Conservation (phyloP, 768 basidiomycete species). For the Xerocomus spinulosus region DNA sequence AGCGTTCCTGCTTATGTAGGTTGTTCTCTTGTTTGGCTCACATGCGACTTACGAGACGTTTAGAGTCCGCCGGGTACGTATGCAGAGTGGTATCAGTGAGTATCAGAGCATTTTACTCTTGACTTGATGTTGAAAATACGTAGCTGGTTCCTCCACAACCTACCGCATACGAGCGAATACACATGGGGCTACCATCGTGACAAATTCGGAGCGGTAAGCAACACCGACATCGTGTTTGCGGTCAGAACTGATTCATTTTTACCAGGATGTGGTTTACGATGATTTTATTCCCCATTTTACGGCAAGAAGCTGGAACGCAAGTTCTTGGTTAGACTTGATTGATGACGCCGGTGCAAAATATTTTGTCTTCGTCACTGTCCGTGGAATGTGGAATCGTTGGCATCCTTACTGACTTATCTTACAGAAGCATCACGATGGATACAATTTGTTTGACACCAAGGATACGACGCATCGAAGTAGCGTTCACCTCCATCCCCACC, state of each 20-base stretch:
- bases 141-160: slow-evolving; percentile 39
- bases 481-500: slow-evolving; percentile 44
- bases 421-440: slow-evolving; percentile 63
- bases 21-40: neutral
- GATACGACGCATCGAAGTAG: slow-evolving; percentile 50
- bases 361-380: slow-evolving; percentile 51
- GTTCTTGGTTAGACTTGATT: slow-evolving; percentile 51
- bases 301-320: slow-evolving; percentile 49
- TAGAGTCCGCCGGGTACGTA: slow-evolving; percentile 40
- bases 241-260: neutral
- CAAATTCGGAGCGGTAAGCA: slow-evolving; percentile 41
- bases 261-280: slow-evolving; percentile 47
- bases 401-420: neutral
- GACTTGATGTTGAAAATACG: neutral
- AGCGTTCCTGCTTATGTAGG: slow-evolving; percentile 43
- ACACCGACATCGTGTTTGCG: neutral
- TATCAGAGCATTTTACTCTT: slow-evolving; percentile 5
- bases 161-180: slow-evolving; percentile 33
- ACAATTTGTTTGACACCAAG: slow-evolving; percentile 50
- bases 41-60: neutral
- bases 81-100: slow-evolving; percentile 56
- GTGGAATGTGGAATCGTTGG: slow-evolving; percentile 10
- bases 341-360: slow-evolving; percentile 57
- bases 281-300: slow-evolving; percentile 56
- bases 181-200: slow-evolving; percentile 48